These are phyloP conservation scores for Suaeda aralocaspica DNA, from an alignment of 148 eudicot genomes.

Conservation along the genomic window DNA sequence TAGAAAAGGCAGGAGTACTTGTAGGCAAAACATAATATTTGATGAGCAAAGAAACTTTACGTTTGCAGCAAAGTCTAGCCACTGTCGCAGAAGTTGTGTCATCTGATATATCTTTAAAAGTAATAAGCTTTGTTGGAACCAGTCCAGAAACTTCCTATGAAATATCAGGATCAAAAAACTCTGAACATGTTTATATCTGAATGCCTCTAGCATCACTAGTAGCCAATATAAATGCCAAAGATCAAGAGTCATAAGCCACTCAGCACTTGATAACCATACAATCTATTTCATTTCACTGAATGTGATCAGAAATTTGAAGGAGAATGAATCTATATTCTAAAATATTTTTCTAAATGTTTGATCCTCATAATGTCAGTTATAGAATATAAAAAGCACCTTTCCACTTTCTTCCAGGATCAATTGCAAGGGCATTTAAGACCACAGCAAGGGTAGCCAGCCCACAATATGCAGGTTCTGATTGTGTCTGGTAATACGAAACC, in stretches of 20 bases:
- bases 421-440: conserved; percentile 93
- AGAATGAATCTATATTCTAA: not conserved
- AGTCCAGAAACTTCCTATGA: not conserved
- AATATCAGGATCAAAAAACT: no score
- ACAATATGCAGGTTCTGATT: conserved; percentile 98
- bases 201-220: not conserved
- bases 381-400: conserved; percentile 52
- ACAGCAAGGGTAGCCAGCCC: conserved; percentile 92
- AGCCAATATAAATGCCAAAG: conserved; percentile 1
- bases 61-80: not conserved
- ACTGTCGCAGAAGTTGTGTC: not conserved
- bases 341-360: not conserved
- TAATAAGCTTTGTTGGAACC: not conserved
- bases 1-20: not conserved
- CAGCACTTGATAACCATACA: not conserved
- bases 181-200: no score
- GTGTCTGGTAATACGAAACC: conserved; percentile 89
- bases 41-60: not conserved
- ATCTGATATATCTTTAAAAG: not conserved
- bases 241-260: not conserved
- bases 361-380: not conserved
- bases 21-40: not conserved
- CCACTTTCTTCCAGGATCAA: conserved; percentile 96
- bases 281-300: not conserved
- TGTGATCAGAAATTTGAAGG: not conserved